Percentiles rank a stretch among this genome's conserved stretches.
These are phyloP conservation scores for Vitis amurensis DNA, from an alignment of 164 flowering plant species.

Conservation along the genomic window DNA sequence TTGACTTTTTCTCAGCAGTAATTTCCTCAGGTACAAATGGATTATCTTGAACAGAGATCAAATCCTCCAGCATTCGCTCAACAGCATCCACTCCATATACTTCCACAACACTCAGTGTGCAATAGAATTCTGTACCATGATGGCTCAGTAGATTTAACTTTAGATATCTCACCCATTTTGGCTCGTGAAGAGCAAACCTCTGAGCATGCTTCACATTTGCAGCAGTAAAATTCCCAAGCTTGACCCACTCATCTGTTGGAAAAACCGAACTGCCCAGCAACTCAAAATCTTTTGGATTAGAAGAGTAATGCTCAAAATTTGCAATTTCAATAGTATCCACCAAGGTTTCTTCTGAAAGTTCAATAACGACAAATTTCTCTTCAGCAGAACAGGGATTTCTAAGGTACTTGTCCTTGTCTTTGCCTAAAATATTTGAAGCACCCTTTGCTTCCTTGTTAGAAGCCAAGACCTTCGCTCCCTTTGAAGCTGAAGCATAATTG, in stretches of 20 bases:
- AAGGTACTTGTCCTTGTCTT: slow-evolving; percentile 93
- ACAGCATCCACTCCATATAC: slow-evolving; percentile 98
- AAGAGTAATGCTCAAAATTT: slow-evolving; percentile 93
- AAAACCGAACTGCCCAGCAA: slow-evolving; percentile 78
- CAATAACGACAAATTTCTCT: slow-evolving; percentile 82
- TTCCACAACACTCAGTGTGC: slow-evolving; percentile 81
- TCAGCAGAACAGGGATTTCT: slow-evolving; percentile 96
- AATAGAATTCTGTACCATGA: slow-evolving; percentile 92
- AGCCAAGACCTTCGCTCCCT: slow-evolving; percentile 91
- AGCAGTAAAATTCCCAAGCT: slow-evolving; percentile 84
- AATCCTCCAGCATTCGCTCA: slow-evolving; percentile 94
- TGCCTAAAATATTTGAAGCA: slow-evolving; percentile 70
- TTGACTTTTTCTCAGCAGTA: slow-evolving; percentile 24
- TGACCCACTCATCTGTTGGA: slow-evolving; percentile 81
- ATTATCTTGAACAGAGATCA: slow-evolving; percentile 62
- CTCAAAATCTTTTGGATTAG: slow-evolving; percentile 86
- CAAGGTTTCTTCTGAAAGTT: slow-evolving; percentile 95
- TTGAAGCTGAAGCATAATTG: slow-evolving; percentile 92
- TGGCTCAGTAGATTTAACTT: slow-evolving; percentile 78
- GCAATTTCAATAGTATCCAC: slow-evolving; percentile 84
- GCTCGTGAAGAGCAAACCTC: slow-evolving; percentile 72
- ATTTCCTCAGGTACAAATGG: slow-evolving; percentile 35
- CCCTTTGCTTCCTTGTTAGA: slow-evolving; percentile 95
- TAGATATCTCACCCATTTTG: slow-evolving; percentile 91
- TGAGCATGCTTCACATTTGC: slow-evolving; percentile 82